phyloP scores from a whole-genome alignment of 2,329 filamentous ascomycete genomes.

The Ascochyta fabae region DNA sequence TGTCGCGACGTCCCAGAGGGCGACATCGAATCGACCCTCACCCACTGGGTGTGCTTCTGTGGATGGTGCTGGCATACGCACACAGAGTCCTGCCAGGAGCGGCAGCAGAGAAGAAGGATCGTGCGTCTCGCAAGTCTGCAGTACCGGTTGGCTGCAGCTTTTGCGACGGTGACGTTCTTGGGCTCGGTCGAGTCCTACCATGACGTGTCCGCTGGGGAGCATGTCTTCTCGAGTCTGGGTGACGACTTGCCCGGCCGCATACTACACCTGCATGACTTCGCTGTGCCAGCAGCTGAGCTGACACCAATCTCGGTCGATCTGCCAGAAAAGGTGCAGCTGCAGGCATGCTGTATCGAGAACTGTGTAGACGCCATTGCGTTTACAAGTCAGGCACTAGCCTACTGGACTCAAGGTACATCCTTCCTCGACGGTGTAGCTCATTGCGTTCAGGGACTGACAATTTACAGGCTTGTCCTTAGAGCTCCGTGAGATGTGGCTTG shows the following conservation, averaged over 20 bases:
- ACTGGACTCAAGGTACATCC: not conserved
- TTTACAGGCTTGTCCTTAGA: no score
- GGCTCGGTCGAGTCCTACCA: no score
- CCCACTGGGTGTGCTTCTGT: not conserved
- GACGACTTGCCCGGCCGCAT: not conserved
- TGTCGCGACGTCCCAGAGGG: slow-evolving; percentile 1
- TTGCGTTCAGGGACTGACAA: no score
- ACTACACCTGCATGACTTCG: not conserved
- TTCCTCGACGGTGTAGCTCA: no score
- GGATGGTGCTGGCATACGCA: not conserved
- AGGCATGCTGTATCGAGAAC: not conserved
- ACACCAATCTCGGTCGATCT: not conserved
- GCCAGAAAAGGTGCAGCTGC: not conserved
- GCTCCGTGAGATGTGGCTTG: no score
- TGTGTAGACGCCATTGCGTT: not conserved
- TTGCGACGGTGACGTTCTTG: no score
- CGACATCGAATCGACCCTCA: not conserved
- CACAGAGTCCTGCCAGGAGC: not conserved
- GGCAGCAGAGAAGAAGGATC: not conserved
- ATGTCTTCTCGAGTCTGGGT: no score
- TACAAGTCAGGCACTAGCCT: not conserved
- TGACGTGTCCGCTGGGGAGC: no score
- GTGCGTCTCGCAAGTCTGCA: not conserved
- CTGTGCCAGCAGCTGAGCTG: not conserved
- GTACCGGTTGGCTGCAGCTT: not conserved